Conservation (phyloP, 345 rosid genomes). For the Syzygium grande region DNA sequence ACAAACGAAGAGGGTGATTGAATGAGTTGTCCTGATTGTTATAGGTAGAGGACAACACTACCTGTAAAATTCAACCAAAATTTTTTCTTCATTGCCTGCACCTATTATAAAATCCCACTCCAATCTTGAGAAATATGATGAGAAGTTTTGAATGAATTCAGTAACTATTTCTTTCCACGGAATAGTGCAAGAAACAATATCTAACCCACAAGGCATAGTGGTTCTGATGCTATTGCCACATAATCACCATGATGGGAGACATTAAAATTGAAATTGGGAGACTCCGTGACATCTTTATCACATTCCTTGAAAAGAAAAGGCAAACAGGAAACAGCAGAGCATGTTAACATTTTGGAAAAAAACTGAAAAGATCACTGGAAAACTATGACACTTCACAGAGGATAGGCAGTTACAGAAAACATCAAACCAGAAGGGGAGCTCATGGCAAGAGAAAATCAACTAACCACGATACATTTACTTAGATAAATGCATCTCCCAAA, state of each 20-base stretch:
- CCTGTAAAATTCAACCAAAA: constrained; percentile 56
- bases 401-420: no score
- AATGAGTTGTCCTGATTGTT: background rate
- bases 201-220: constrained; percentile 61
- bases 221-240: constrained; percentile 69
- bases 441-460: background rate
- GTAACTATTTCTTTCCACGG: constrained; percentile 31
- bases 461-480: background rate
- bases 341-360: background rate
- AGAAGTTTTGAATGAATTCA: constrained; percentile 41
- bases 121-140: constrained; percentile 40
- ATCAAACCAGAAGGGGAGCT: background rate
- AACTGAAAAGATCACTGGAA: background rate
- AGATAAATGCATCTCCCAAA: background rate
- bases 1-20: background rate
- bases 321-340: background rate
- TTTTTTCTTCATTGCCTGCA: constrained; percentile 27
- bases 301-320: constrained; percentile 6
- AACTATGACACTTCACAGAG: background rate
- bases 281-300: constrained; percentile 5
- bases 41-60: constrained; percentile 1
- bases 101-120: constrained; percentile 45
- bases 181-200: constrained; percentile 30
- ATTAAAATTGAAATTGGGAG: constrained; percentile 63
- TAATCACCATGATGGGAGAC: constrained; percentile 71